These are phyloP conservation scores for Eutypella sp. DNA, from an alignment of 2,329 filamentous ascomycete species.

Conservation along the genomic window DNA sequence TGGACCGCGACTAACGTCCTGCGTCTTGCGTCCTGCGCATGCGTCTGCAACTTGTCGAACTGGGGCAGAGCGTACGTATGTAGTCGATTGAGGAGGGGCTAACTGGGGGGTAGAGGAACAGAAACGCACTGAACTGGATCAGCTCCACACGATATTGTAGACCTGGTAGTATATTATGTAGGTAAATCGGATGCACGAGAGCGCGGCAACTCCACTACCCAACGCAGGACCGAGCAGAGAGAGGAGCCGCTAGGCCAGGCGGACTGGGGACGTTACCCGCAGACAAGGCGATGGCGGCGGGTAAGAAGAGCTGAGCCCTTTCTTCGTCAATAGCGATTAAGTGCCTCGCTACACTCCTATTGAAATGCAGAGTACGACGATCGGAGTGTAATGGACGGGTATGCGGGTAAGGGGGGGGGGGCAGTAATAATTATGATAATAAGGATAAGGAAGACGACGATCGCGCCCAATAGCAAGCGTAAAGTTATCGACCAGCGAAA, in stretches of 20 bases:
- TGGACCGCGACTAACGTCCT: not conserved
- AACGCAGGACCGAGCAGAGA: not conserved
- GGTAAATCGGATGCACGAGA: no score
- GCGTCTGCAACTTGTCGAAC: no score
- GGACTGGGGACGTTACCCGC: not conserved
- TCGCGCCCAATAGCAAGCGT: not conserved
- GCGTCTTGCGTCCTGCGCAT: no score
- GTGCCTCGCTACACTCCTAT: no score
- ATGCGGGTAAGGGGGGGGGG: no score
- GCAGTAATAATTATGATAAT: no score
- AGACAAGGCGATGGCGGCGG: not conserved
- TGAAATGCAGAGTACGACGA: not conserved
- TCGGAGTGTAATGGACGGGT: no score
- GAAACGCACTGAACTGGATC: no score
- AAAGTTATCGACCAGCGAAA: not conserved
- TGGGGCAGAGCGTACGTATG: not conserved
- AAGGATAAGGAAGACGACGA: not conserved
- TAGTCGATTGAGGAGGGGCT: conserved; percentile 2
- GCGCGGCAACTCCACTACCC: not conserved
- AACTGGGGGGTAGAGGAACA: not conserved
- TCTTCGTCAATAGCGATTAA: not conserved
- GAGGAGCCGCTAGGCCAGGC: not conserved
- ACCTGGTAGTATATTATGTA: no score
- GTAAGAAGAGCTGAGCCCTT: not conserved
- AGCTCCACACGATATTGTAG: conserved; percentile 1